phyloP scores from a whole-genome alignment of 768 basidiomycete species.

The Lactifluus piperatus region DNA sequence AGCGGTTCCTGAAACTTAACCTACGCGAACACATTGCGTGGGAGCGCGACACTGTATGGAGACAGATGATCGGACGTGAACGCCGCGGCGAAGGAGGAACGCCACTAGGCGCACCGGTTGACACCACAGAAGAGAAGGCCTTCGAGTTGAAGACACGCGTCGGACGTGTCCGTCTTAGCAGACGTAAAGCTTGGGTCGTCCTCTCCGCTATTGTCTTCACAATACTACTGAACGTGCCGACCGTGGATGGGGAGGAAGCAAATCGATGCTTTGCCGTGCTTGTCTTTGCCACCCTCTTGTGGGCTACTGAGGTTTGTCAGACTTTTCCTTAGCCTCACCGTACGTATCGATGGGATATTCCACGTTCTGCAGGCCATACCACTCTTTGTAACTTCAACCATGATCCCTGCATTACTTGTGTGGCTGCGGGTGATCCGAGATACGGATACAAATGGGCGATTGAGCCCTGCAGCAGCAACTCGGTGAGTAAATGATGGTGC shows the following conservation, averaged over 20 bases:
- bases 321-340: not conserved
- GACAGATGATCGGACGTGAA: slow-evolving; percentile 85
- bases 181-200: slow-evolving; percentile 48
- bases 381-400: slow-evolving; percentile 90
- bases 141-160: slow-evolving; percentile 51
- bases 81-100: slow-evolving; percentile 47
- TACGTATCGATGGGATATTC: not conserved
- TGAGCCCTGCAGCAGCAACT: slow-evolving; percentile 65
- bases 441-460: slow-evolving; percentile 39
- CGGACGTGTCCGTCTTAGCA: slow-evolving; percentile 57
- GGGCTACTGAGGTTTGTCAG: slow-evolving; percentile 84
- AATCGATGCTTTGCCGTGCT: slow-evolving; percentile 89
- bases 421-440: slow-evolving; percentile 70
- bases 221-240: slow-evolving; percentile 48
- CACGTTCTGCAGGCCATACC: slow-evolving; percentile 70
- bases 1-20: slow-evolving; percentile 76
- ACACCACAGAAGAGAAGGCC: slow-evolving; percentile 35
- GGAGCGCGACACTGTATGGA: slow-evolving; percentile 97
- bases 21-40: slow-evolving; percentile 92
- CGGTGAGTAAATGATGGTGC: slow-evolving; percentile 43
- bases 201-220: slow-evolving; percentile 52
- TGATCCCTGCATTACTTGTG: slow-evolving; percentile 85
- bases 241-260: slow-evolving; percentile 57
- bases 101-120: slow-evolving; percentile 22
- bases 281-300: slow-evolving; percentile 82